Evolutionary conservation across 2,329 filamentous ascomycete species (phyloP).

Genomic region (Penicillium crustosum): DNA sequence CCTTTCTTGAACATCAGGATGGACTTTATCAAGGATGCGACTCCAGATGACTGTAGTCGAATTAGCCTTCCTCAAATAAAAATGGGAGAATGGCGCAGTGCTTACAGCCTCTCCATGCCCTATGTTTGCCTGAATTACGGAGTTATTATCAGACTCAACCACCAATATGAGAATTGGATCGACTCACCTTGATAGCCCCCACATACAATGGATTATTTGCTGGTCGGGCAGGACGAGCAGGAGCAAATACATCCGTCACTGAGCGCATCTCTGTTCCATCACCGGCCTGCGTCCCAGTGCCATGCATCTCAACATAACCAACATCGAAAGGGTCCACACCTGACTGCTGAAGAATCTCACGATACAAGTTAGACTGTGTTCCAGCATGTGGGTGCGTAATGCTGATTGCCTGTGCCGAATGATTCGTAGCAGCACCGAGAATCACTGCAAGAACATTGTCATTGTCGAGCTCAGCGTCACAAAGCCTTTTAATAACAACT

Average conservation of each 20-base stretch:
- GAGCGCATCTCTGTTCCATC: slow-evolving; percentile 41
- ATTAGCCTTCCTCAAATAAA: no score
- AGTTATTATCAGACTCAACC: no score
- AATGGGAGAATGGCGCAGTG: no score
- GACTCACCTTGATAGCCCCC: slow-evolving; percentile 28
- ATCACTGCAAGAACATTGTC: slow-evolving; percentile 47
- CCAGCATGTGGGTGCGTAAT: slow-evolving; percentile 46
- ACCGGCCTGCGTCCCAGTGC: slow-evolving; percentile 45
- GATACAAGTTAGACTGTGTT: slow-evolving; percentile 39
- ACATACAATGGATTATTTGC: slow-evolving; percentile 29
- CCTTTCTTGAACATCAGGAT: slow-evolving; percentile 65
- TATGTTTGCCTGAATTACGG: slow-evolving; percentile 26
- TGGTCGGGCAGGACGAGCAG: slow-evolving; percentile 16
- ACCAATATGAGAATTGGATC: no score
- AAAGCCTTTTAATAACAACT: slow-evolving; percentile 53
- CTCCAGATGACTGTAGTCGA: slow-evolving; percentile 24
- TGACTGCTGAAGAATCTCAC: slow-evolving; percentile 39
- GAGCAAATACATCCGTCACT: slow-evolving; percentile 38
- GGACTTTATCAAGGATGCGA: slow-evolving; percentile 57
- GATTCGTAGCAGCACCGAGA: slow-evolving; percentile 44
- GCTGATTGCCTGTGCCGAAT: slow-evolving; percentile 47
- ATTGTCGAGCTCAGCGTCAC: slow-evolving; percentile 52
- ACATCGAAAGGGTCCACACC: slow-evolving; percentile 39
- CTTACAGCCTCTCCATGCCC: slow-evolving; percentile 47
- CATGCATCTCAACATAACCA: slow-evolving; percentile 44